These are phyloP conservation scores for Endocalyx cinctus DNA, from an alignment of 2,329 filamentous ascomycete genomes.

Conservation along the genomic window DNA sequence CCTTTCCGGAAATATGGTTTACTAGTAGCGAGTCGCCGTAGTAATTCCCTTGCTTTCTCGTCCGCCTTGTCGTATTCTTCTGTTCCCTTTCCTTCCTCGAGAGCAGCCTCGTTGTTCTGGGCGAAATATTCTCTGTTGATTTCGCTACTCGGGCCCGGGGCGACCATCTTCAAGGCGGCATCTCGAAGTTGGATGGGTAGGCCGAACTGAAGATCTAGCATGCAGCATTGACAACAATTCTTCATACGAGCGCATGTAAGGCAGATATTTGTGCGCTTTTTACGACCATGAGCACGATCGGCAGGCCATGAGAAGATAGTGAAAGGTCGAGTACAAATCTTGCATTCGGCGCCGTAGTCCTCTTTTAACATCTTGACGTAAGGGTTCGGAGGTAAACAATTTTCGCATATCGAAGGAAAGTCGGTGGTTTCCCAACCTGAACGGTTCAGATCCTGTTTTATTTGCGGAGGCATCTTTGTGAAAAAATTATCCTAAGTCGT, in stretches of 20 bases:
- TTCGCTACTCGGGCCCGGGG: constrained; percentile 83
- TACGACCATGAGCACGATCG: constrained; percentile 79
- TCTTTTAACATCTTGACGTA: constrained; percentile 99
- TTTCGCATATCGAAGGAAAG: constrained; percentile 85
- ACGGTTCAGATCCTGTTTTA: constrained; percentile 92
- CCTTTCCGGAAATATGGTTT: constrained; percentile 95
- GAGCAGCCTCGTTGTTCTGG: constrained; percentile 92
- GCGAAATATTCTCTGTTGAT: constrained; percentile 98
- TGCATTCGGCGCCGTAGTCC: constrained; percentile 85
- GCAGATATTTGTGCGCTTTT: constrained; percentile 93
- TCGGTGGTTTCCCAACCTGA: constrained; percentile 95
- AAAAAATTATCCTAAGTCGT: too few relatives aligned
- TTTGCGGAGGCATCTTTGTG: constrained; percentile 76
- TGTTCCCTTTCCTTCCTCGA: constrained; percentile 81
- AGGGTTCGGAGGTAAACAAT: constrained; percentile 90
- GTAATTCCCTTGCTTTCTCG: constrained; percentile 86
- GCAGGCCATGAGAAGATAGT: constrained; percentile 94
- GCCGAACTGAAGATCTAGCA: constrained; percentile 95
- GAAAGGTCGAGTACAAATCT: constrained; percentile 88
- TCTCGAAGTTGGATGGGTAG: constrained; percentile 92
- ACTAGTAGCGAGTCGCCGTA: constrained; percentile 80
- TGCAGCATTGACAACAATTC: constrained; percentile 98
- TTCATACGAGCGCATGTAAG: constrained; percentile 94
- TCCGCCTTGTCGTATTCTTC: constrained; percentile 97
- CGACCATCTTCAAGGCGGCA: constrained; percentile 95